Conservation (phyloP, 2,329 filamentous ascomycete genomes). For the Gremmenia infestans region DNA sequence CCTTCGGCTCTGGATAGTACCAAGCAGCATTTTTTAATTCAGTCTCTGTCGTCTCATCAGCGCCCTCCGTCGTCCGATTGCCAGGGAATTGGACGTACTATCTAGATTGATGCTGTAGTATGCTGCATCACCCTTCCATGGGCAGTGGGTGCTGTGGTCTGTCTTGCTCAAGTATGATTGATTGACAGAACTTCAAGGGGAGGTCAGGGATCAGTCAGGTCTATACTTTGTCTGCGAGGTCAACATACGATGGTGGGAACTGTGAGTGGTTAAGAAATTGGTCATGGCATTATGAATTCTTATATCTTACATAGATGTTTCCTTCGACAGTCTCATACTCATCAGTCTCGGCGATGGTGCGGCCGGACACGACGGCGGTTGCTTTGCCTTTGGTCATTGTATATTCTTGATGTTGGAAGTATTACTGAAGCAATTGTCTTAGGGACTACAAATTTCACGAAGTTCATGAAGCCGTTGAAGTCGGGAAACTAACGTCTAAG, state of each 20-base stretch:
- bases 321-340: conserved; percentile 43
- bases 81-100: conserved; percentile 18
- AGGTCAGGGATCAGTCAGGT: conserved; percentile 1
- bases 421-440: too few relatives aligned
- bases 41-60: conserved; percentile 25
- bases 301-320: conserved; percentile 40
- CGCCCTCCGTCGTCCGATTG: not conserved
- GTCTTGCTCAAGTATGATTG: conserved; percentile 37
- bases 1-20: conserved; percentile 40
- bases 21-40: conserved; percentile 41
- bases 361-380: conserved; percentile 40
- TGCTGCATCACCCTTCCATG: conserved; percentile 43
- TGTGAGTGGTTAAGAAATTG: conserved; percentile 17
- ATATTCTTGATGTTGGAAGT: too few relatives aligned
- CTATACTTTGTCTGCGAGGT: not conserved
- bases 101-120: conserved; percentile 44
- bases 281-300: not conserved
- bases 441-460: too few relatives aligned
- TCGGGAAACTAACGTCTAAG: too few relatives aligned
- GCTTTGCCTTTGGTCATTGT: conserved; percentile 25
- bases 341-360: conserved; percentile 40
- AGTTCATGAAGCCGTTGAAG: too few relatives aligned
- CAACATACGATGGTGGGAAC: conserved; percentile 34
- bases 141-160: conserved; percentile 37
- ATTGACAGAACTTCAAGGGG: conserved; percentile 33